Evolutionary conservation across 2,329 filamentous ascomycete genomes (phyloP), one percentile per base, ranked within the genome.

Genomic region (Aureobasidium sp.): DNA sequence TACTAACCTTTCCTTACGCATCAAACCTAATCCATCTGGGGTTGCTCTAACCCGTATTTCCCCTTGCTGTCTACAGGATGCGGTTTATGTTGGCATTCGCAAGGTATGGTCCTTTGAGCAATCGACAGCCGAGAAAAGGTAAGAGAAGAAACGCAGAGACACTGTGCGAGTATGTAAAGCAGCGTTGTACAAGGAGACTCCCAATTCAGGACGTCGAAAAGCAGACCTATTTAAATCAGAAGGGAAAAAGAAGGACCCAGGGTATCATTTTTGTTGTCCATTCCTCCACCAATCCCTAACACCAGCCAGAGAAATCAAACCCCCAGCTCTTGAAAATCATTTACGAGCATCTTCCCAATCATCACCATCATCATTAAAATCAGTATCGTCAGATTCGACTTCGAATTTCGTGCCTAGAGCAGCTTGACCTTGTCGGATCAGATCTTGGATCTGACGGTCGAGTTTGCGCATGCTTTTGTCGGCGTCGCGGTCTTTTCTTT

Each of bases 371-470:
- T 67, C 67, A 8, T 67, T 68, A 34, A 73, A 70, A 41, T 50
- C 63, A 13, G 52, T 25, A 42, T 62, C 59, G 5, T 54, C 47
- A 41, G 67, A 70, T 44, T 78, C 74, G 8, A 74, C 66, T 34
- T 76, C 72, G 32, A 77, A 69, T 63, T 75, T 79, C 25, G 74
- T 77, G 7, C 78, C 92, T 21, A 99, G 76, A 1, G 94, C 94
- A 73, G 94, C 88, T 67, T 88, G 88, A 0, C 92, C 94, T 74
- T 97, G 88, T 2, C 86, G 82, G 60, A 99, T 95, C 88, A 99
- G 91, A 37, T 87, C 88, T 70, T 89, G 84, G 52, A 97, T 77
- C 67, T 89, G 85, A 52, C 84, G 81, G 71, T 94, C 95, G 74
- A 97, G 86, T 30, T 87, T 84, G 53, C 85, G 86, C 67, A 97